phyloP scores from a whole-genome alignment of 208 protist species.

The Trichomonas vaginalis region DNA sequence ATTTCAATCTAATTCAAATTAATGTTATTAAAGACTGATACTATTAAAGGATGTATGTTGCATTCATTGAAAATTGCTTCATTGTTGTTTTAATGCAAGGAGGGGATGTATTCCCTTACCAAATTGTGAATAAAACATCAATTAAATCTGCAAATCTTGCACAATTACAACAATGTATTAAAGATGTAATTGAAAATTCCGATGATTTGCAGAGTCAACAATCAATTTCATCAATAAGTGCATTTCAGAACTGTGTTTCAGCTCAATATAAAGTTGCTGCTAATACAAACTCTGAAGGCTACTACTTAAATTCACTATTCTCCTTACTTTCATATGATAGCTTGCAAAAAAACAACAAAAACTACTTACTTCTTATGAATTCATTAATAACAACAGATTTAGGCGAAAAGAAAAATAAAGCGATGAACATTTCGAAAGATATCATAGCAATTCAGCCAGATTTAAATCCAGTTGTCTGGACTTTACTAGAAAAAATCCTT shows the following conservation, averaged over 20 bases:
- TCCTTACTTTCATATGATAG: not conserved
- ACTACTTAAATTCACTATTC: not conserved
- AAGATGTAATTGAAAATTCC: not conserved
- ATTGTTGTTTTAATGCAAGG: too few relatives aligned
- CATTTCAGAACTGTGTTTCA: not conserved
- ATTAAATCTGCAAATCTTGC: not conserved
- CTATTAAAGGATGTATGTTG: too few relatives aligned
- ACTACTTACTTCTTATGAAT: not conserved
- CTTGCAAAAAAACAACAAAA: not conserved
- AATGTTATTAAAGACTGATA: too few relatives aligned
- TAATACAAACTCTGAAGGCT: not conserved
- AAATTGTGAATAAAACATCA: not conserved
- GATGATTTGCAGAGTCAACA: not conserved
- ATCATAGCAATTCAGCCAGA: not conserved
- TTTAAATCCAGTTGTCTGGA: not conserved
- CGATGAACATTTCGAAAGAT: not conserved
- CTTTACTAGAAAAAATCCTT: not conserved
- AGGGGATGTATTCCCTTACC: not conserved
- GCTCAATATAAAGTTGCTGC: not conserved
- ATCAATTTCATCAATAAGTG: not conserved
- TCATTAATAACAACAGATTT: not conserved
- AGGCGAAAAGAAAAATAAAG: not conserved
- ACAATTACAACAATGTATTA: not conserved
- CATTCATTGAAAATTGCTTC: too few relatives aligned
- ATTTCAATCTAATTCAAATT: too few relatives aligned